Base-by-base conservation (phyloP, 306 rosid genomes). In the Corylus americana region DNA sequence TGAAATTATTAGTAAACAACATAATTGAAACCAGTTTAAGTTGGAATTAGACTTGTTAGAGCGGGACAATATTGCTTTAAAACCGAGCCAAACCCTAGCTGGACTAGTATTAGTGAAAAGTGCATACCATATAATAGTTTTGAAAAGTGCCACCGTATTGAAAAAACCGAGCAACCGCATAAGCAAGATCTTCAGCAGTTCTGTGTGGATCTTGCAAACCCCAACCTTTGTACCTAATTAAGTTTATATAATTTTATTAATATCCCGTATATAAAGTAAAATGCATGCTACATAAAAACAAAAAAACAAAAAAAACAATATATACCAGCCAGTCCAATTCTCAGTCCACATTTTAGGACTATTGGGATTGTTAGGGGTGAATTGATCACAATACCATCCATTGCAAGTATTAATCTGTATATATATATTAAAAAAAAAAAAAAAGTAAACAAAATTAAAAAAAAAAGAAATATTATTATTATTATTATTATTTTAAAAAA, bases 131-230 rank as follows among this genome's bases (percentile, higher is more conserved):
- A 39, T 87, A 84, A 45, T 87, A 87, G 74, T 87, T 87, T 37
- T 79, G 82, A 25, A 79, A 50, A 39, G 85, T 80, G 42, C 88
- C 88, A 39, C 86, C 81, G 55, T 1, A 47, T 68, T 84, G 88
- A 54, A 59, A 87, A 73, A 87, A 87, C 7, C 79, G 11, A 11
- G 69, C 88, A 69, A 87, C 88, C 37, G 88, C 70, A 66, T 39
- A 87, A 73, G 90, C 80, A 70, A 81, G 47, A 70, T 87, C 90
- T 78, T 79, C 84, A 3, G 83, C 88, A 42, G 86, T 82, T 71
- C 90, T 81, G 63, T 69, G 82, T 62, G 86, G 90, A 55, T 69
- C 35, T 49, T 22, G 20, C 0, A 20, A 27, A 2, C 88, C 88
- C 88, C 90, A 87, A 31, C 25, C 11, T 37, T 72, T 87, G 14